Base-by-base conservation (phyloP, 2,329 filamentous ascomycete species). In the Sarocladiaceae sp. region DNA sequence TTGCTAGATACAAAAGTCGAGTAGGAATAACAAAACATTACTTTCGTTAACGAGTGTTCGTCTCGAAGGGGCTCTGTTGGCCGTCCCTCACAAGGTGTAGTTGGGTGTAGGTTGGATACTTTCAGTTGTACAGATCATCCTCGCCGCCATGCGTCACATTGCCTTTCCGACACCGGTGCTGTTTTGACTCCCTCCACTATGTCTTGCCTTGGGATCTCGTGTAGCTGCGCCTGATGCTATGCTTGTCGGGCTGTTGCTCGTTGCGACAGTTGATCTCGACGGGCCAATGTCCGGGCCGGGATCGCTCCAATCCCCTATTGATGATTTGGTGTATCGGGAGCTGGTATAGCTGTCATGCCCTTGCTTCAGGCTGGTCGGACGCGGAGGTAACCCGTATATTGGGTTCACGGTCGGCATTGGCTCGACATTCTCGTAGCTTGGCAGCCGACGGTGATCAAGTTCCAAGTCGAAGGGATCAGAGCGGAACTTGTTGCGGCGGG, bases 401-500 rank as follows among this genome's bases (percentile, higher is more conserved):
- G 33, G 39, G 47, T 39, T 49, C 50, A 23, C 50, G 47, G 29
- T 55, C 55, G 10, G 50, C 53, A 6, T 53, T 54, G 48, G 55
- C 58, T 49, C 51, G 51, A 42, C 52, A 57, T 46, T 55, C 56
- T 46, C 57, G 55, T 21, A 12, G 40, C 27, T 33, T 6, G 40
- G 40, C 5, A 43, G 40, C 9, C 29, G 26, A 5, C 40, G 26
- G 20, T 43, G 40, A 23, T 60, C 57, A 11, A 64, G 50, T 55
- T 83, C 79, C n/a, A 83, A 66, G 51, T 83, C 80, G 53, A 83
- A 83, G 2, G 78, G 79, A 50, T 83, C 78, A 2, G 78, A 81
- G 34, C 78, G 74, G 56, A 80, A 78, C 54, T 77, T 78, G 53
- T 73, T 73, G 45, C 73, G 69, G 13, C 66, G 61, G 5, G 63